Evolutionary conservation across 1,139 yeast species (phyloP).

Genomic region (Saccharomyces uvarum): DNA sequence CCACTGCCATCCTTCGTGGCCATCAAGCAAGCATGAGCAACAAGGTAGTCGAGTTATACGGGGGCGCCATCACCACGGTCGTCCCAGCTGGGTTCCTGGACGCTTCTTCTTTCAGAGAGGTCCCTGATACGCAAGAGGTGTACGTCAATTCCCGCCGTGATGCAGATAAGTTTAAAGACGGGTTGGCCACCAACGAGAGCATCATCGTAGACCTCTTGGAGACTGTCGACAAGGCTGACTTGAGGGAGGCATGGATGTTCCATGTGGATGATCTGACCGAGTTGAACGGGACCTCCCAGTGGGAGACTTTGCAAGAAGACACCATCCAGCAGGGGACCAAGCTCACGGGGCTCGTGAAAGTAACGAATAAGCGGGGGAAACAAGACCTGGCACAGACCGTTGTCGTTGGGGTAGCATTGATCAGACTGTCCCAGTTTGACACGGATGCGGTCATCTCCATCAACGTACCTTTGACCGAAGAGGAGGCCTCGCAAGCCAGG

Average conservation of each 20-base stretch:
- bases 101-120: constrained; percentile 64
- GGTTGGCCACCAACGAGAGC: constrained; percentile 45
- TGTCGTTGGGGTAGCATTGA: constrained; percentile 44
- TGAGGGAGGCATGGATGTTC: constrained; percentile 34
- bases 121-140: constrained; percentile 88
- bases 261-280: constrained; percentile 39
- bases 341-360: constrained; percentile 18
- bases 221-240: constrained; percentile 37
- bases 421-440: constrained; percentile 42
- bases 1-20: neutral
- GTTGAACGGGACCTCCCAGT: constrained; percentile 32
- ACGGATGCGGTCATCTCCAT: constrained; percentile 61
- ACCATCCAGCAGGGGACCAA: constrained; percentile 6
- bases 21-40: neutral
- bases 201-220: constrained; percentile 69
- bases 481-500: constrained; percentile 12
- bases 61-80: constrained; percentile 63
- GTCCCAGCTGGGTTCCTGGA: constrained; percentile 57
- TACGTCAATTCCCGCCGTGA: constrained; percentile 40
- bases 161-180: constrained; percentile 33
- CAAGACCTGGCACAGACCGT: constrained; percentile 33
- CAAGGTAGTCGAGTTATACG: constrained; percentile 41
- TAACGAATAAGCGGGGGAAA: constrained; percentile 42
- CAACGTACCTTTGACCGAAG: constrained; percentile 40
- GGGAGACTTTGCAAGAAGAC: constrained; percentile 19